Base-by-base conservation (phyloP, 2,329 filamentous ascomycete species). In the Dothistroma pini region DNA sequence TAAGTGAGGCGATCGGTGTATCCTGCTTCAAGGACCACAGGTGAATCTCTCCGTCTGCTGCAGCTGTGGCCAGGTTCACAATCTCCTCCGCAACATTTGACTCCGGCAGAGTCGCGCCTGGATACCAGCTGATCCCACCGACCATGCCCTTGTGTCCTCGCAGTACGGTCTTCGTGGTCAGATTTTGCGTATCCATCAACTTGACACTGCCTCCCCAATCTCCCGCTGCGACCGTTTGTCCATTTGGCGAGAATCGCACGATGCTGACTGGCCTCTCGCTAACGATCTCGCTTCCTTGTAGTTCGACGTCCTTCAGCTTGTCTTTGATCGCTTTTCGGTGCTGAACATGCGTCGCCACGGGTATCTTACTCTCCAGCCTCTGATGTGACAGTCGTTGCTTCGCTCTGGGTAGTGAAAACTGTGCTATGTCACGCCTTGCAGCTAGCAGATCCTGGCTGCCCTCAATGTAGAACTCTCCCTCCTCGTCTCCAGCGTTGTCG, bases 381-480 rank as follows among this genome's bases (percentile, higher is more conserved):
- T 96, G 91, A 68, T 88, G 89, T 21, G 85, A 86, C 4, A 95
- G 80, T 66, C 93, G 85, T 67, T 84, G 84, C 73, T 90, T 91
- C 55, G 95, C 90, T 59, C 91, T 83, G 1, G 92, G 91, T 54
- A 99, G 78, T 6, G 92, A 96, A 75, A 88, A 97, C 51, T 84
- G 82, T 7, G 93, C 91, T 63, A 99, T 92, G 29, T 88, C 84
- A 69, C 87, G 86, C 62, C 95, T 84, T 1, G 91, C 90, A 55
- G 89, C 81, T 4, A 96, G 78, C 25, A 99, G 80, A 47, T 88
- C 87, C 4, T 85, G 81, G 1, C 87, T 85, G 2, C 95, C 95
- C 69, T 89, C 84, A 0, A 93, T 96, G 75, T 97, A 99, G 75
- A 97, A 99, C 69, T 99, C 95, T 72, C 97, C 92, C 66, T 96